phyloP scores from a whole-genome alignment of 148 eudicot genomes.

The Hydrangea macrophylla region DNA sequence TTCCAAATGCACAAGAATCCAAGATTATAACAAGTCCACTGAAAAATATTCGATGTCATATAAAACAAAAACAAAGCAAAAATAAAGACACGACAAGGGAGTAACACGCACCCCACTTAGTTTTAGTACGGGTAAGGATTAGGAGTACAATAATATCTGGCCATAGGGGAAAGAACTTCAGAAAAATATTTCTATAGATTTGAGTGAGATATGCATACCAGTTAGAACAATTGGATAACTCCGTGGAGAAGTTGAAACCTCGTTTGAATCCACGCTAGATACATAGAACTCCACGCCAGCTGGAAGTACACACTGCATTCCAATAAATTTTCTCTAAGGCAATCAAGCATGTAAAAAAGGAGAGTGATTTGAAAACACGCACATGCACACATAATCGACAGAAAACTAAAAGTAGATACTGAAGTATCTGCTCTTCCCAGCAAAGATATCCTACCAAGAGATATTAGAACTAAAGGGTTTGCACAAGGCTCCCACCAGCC shows the following conservation, averaged over 20 bases:
- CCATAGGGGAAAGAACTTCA: background rate
- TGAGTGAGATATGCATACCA: constrained; percentile 37
- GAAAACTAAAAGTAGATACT: background rate
- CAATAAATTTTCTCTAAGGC: background rate
- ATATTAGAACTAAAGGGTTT: background rate
- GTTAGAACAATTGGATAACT: constrained; percentile 96
- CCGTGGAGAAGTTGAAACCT: constrained; percentile 68
- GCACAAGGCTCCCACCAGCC: too few species aligned
- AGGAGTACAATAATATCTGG: too few species aligned
- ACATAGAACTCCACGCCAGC: constrained; percentile 88
- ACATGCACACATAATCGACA: background rate
- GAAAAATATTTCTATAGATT: constrained; percentile 7
- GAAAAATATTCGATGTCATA: background rate
- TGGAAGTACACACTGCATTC: constrained; percentile 91
- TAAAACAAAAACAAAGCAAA: background rate
- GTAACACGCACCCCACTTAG: too few species aligned
- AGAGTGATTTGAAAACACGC: background rate
- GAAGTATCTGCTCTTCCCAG: background rate
- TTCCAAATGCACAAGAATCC: background rate
- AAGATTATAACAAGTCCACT: background rate
- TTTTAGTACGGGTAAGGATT: too few species aligned
- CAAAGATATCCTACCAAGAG: constrained; percentile 11
- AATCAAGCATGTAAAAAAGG: background rate
- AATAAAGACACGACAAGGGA: too few species aligned
- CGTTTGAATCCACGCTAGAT: constrained; percentile 53